Conservation (phyloP, 2,329 filamentous ascomycete genomes). For the Ceratocystis papillata region DNA sequence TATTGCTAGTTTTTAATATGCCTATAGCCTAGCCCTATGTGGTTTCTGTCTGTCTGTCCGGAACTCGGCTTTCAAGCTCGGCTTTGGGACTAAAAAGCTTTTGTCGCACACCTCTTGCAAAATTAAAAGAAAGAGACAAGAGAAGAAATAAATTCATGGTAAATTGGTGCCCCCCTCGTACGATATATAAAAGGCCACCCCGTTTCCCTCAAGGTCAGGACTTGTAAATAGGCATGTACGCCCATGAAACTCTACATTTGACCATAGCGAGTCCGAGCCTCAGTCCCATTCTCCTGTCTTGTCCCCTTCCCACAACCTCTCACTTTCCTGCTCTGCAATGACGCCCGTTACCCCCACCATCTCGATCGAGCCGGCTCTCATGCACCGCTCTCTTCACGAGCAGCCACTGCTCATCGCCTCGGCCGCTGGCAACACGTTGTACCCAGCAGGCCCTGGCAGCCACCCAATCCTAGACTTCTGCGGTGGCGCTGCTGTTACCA, state of each 20-base stretch:
- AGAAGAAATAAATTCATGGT: neutral
- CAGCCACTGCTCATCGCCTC: constrained; percentile 11
- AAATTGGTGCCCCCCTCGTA: neutral
- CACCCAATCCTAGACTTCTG: constrained; percentile 51
- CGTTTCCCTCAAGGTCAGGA: neutral
- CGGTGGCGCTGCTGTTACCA: constrained; percentile 56
- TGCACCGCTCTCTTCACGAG: constrained; percentile 10
- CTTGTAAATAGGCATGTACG: neutral
- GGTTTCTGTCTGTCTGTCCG: neutral
- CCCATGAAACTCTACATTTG: neutral
- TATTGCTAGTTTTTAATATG: too few species aligned
- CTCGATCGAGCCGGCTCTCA: constrained; percentile 6
- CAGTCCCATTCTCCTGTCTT: neutral
- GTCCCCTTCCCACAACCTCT: neutral
- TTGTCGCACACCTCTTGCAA: neutral
- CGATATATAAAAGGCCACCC: constrained; percentile 1
- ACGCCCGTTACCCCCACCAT: neutral
- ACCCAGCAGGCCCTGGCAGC: neutral
- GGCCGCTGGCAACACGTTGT: neutral
- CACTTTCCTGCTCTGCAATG: too few species aligned
- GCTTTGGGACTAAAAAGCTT: neutral
- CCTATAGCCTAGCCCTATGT: too few species aligned
- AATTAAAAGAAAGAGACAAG: neutral
- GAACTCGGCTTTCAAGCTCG: constrained; percentile 5
- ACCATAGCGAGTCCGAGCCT: neutral